A percentile compares a stretch with the other conserved stretches of the same genome.
phyloP scores from a whole-genome alignment of 208 protist genomes.

The Leishmania tarentolae region DNA sequence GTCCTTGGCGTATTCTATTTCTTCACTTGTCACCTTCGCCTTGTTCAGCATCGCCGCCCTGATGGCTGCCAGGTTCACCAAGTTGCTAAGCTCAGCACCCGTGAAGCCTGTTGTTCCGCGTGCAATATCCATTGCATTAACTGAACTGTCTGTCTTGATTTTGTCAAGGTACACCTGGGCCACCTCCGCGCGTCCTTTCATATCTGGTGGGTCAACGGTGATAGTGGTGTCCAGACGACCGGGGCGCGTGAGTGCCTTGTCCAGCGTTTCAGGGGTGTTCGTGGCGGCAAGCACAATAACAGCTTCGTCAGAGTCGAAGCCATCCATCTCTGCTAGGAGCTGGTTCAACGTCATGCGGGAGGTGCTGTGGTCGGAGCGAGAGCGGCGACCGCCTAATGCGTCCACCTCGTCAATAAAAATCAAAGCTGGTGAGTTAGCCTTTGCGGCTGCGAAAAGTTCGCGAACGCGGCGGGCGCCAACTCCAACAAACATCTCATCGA shows the following conservation, averaged over 20 bases:
- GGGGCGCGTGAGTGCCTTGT: conserved; percentile 93
- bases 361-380: conserved; percentile 60
- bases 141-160: conserved; percentile 65
- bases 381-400: conserved; percentile 90
- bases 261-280: conserved; percentile 96
- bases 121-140: conserved; percentile 83
- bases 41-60: conserved; percentile 86
- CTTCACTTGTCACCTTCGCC: conserved; percentile 64
- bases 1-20: conserved; percentile 93
- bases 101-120: conserved; percentile 90
- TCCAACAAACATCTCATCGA: conserved; percentile 98
- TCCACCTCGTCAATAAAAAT: conserved; percentile 99
- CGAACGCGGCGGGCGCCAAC: conserved; percentile 95
- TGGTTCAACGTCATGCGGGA: conserved; percentile 97
- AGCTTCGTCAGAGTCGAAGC: conserved; percentile 91
- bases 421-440: conserved; percentile 93
- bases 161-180: conserved; percentile 88
- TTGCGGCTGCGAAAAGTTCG: conserved; percentile 95
- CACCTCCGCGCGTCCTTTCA: conserved; percentile 90
- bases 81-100: conserved; percentile 91
- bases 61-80: conserved; percentile 94
- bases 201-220: conserved; percentile 89
- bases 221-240: conserved; percentile 91
- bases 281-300: conserved; percentile 98
- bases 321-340: conserved; percentile 97